These are phyloP conservation scores for Lactarius vividus DNA, from an alignment of 768 basidiomycete species.

Conservation along the genomic window DNA sequence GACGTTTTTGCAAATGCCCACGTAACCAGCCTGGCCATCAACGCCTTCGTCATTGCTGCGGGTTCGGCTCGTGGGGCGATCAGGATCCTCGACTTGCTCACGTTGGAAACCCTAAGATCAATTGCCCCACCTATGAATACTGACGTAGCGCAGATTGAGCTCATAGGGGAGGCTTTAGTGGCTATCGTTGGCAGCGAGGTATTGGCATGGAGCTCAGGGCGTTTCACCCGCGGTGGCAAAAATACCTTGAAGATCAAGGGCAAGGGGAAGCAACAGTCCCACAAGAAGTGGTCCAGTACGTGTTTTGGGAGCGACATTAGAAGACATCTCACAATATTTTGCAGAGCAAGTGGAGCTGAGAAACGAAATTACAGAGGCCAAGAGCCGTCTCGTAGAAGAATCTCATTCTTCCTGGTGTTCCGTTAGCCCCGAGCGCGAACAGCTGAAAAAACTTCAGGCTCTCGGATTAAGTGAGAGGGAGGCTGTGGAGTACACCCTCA, in stretches of 20 bases:
- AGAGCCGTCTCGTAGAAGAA: conserved; percentile 51
- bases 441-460: conserved; percentile 51
- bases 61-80: conserved; percentile 64
- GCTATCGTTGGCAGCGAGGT: conserved; percentile 60
- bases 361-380: conserved; percentile 60
- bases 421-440: conserved; percentile 54
- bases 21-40: conserved; percentile 64
- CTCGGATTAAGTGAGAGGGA: conserved; percentile 73
- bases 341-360: conserved; percentile 64
- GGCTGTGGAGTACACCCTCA: conserved; percentile 75
- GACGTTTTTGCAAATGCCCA: conserved; percentile 64
- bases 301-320: conserved; percentile 1
- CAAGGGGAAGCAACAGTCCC: conserved; percentile 26
- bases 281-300: conserved; percentile 42
- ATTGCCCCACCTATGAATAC: conserved; percentile 46
- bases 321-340: neutral
- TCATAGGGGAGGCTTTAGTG: conserved; percentile 56
- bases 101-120: conserved; percentile 52
- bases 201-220: conserved; percentile 66
- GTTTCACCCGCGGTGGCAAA: conserved; percentile 37
- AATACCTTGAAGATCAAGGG: conserved; percentile 30
- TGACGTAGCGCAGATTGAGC: conserved; percentile 53
- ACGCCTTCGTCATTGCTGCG: conserved; percentile 55
- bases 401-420: conserved; percentile 36
- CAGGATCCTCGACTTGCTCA: conserved; percentile 64